Evolutionary conservation across 2,329 filamentous ascomycete genomes (phyloP).

Genomic region (Paraphoma sp.): DNA sequence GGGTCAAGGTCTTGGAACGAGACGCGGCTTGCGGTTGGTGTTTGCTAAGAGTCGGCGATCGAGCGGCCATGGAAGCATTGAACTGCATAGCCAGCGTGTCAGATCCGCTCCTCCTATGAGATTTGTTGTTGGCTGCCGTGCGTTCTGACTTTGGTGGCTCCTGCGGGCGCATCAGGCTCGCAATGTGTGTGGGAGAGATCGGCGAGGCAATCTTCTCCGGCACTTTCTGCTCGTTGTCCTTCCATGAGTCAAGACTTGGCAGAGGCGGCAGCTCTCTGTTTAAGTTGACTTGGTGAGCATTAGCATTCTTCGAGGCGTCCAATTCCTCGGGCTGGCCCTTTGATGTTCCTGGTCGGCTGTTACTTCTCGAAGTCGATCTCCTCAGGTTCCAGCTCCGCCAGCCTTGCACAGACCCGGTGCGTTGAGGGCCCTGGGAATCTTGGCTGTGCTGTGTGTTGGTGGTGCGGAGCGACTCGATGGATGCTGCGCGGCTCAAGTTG

Average conservation of each 20-base stretch:
- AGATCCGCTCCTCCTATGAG: constrained; percentile 39
- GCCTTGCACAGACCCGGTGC: constrained; percentile 34
- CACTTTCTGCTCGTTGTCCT: constrained; percentile 24
- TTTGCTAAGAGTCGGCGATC: constrained; percentile 22
- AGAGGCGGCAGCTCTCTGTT: constrained; percentile 57
- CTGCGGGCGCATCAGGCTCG: constrained; percentile 44
- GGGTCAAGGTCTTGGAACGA: constrained; percentile 15
- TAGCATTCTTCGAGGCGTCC: constrained; percentile 35
- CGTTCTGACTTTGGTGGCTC: constrained; percentile 32
- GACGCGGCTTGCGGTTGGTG: constrained; percentile 13
- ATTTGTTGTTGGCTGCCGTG: constrained; percentile 32
- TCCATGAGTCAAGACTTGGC: constrained; percentile 53
- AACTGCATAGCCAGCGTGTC: constrained; percentile 36
- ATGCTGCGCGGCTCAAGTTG: constrained; percentile 40
- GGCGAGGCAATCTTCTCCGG: constrained; percentile 23
- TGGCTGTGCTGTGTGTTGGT: constrained; percentile 13
- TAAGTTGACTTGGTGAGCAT: constrained; percentile 45
- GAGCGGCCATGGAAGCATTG: constrained; percentile 24
- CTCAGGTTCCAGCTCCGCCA: constrained; percentile 50
- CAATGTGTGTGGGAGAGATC: constrained; percentile 37
- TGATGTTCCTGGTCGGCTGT: constrained; percentile 38
- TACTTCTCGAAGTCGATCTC: constrained; percentile 40
- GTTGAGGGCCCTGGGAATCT: constrained; percentile 27
- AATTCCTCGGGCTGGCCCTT: constrained; percentile 30
- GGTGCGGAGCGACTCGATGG: constrained; percentile 39